Evolutionary conservation across 2,329 filamentous ascomycete genomes (phyloP).

Genomic region (Penicillium janthinellum): DNA sequence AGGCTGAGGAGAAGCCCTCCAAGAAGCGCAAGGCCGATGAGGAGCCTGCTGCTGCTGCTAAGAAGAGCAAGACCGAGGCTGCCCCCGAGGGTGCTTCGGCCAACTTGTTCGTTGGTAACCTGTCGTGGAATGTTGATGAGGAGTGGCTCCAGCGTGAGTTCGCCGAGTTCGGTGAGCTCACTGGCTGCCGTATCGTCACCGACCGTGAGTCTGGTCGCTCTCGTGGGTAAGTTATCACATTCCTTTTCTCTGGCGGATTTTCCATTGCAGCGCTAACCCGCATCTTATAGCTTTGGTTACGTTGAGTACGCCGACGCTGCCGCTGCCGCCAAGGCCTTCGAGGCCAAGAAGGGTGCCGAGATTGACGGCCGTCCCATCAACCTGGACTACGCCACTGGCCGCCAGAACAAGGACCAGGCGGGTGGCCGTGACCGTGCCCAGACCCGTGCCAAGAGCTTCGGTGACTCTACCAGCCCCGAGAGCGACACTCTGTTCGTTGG

Average conservation of each 20-base stretch:
- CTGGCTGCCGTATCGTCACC: conserved; percentile 76
- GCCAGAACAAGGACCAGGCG: conserved; percentile 53
- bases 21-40: conserved; percentile 55
- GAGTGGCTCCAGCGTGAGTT: conserved; percentile 79
- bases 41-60: conserved; percentile 44
- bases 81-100: conserved; percentile 35
- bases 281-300: conserved; percentile 70
- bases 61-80: conserved; percentile 65
- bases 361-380: conserved; percentile 75
- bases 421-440: conserved; percentile 61
- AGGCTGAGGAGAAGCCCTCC: conserved; percentile 36
- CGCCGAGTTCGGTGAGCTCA: conserved; percentile 72
- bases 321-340: conserved; percentile 70
- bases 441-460: conserved; percentile 59
- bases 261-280: conserved; percentile 8
- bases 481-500: conserved; percentile 89
- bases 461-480: conserved; percentile 76
- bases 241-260: neutral
- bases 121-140: conserved; percentile 90
- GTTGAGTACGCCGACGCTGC: conserved; percentile 76
- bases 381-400: conserved; percentile 74
- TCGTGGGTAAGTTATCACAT: conserved; percentile 62
- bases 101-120: conserved; percentile 86
- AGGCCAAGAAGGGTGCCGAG: conserved; percentile 72
- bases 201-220: conserved; percentile 80